Percentiles rank a stretch among this genome's conserved stretches.
Evolutionary conservation across 768 basidiomycete species (phyloP).

Genomic region (Naganishia onofrii): DNA sequence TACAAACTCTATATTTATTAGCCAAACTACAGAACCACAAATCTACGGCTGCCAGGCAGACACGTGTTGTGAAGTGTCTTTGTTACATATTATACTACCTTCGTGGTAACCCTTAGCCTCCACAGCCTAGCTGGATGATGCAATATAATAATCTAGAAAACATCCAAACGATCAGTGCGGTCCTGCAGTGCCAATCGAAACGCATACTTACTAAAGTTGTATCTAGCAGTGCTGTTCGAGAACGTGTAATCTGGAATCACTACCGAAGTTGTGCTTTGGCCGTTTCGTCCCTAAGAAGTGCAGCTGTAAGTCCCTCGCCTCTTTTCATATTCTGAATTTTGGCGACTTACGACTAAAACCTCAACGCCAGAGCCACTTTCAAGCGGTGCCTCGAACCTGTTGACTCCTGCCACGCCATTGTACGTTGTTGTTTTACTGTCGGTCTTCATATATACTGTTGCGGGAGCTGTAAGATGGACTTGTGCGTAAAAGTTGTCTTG

Average conservation of each 20-base stretch:
- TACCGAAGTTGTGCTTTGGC: neutral
- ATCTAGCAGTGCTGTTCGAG: neutral
- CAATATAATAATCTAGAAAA: conserved; percentile 10
- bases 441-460: conserved; percentile 20
- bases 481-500: conserved; percentile 29
- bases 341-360: conserved; percentile 16
- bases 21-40: neutral
- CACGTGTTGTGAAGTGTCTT: neutral
- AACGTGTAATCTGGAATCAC: conserved; percentile 17
- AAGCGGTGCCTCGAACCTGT: conserved; percentile 21
- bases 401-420: conserved; percentile 22
- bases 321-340: neutral
- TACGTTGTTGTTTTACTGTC: neutral
- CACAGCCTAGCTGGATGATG: neutral
- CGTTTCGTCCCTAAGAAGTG: neutral
- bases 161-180: neutral
- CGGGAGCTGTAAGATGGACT: conserved; percentile 14
- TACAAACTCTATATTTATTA: neutral
- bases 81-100: neutral
- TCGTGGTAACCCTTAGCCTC: neutral
- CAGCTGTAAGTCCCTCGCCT: neutral
- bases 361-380: conserved; percentile 16
- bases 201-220: conserved; percentile 24
- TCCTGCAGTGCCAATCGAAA: too few species aligned
- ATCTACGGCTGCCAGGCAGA: neutral